Conservation (phyloP, 345 rosid genomes). For the Euphorbia tirucalli region DNA sequence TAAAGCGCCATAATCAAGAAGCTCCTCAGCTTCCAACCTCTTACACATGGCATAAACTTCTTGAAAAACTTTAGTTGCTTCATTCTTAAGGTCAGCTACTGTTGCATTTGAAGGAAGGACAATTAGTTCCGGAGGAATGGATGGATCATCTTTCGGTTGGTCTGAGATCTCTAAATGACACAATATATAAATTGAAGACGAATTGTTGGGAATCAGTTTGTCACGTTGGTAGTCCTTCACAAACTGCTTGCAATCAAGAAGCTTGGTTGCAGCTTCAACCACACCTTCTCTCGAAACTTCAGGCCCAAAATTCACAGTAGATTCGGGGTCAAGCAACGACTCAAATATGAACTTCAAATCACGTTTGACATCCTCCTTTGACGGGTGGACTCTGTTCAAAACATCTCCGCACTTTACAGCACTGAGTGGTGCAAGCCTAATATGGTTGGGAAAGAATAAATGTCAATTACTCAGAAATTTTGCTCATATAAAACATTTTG, state of each 20-base stretch:
- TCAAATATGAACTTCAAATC: conserved; percentile 56
- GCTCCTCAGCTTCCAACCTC: conserved; percentile 48
- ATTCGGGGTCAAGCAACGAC: conserved; percentile 50
- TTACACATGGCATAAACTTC: conserved; percentile 66
- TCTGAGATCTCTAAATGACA: conserved; percentile 56
- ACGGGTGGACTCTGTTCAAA: conserved; percentile 27
- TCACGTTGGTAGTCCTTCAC: conserved; percentile 44
- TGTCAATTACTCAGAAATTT: not conserved
- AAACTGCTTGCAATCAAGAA: conserved; percentile 77
- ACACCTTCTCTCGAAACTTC: conserved; percentile 33
- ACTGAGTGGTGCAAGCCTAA: conserved; percentile 45
- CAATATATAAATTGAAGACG: conserved; percentile 35
- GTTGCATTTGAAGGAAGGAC: conserved; percentile 56
- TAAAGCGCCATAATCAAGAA: conserved; percentile 46
- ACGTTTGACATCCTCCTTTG: conserved; percentile 43
- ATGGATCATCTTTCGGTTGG: conserved; percentile 41
- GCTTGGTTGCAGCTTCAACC: conserved; percentile 48
- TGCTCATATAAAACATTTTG: not conserved
- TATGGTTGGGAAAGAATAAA: not conserved
- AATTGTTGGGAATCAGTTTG: conserved; percentile 14
- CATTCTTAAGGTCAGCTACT: conserved; percentile 50
- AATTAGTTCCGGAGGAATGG: conserved; percentile 53
- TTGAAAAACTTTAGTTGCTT: conserved; percentile 52
- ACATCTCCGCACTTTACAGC: conserved; percentile 24
- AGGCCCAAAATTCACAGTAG: conserved; percentile 30